Conservation (phyloP, 768 basidiomycete species). For the Leccinum longicurvipes region DNA sequence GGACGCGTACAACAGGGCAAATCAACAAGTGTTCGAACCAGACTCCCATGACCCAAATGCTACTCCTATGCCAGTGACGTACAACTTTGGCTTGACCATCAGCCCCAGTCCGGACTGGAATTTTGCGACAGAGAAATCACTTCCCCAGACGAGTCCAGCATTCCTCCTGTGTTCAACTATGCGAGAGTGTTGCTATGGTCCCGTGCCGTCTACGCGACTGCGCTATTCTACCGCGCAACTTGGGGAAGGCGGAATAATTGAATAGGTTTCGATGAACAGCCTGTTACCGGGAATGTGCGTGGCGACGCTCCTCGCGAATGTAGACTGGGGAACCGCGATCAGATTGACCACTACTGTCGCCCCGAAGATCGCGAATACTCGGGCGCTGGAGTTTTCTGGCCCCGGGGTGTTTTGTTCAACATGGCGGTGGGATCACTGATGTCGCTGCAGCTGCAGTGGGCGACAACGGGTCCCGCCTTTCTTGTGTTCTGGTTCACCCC, state of each 20-base stretch:
- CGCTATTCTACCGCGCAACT: constrained; percentile 7
- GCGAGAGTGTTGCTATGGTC: background rate
- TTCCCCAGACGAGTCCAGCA: background rate
- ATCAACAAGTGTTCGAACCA: background rate
- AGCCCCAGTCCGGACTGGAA: background rate
- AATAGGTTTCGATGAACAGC: background rate
- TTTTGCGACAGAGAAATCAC: background rate
- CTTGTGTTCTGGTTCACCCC: too few species aligned
- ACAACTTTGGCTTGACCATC: constrained; percentile 4
- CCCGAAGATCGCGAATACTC: background rate
- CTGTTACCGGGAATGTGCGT: background rate
- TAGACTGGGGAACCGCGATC: background rate
- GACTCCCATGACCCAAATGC: background rate
- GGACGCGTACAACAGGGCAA: constrained; percentile 7
- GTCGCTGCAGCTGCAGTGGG: too few species aligned
- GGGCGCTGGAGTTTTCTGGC: too few species aligned
- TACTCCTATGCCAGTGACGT: background rate
- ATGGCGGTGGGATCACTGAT: too few species aligned
- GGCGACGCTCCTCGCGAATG: constrained; percentile 4
- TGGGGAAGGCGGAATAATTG: background rate
- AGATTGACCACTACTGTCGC: constrained; percentile 18
- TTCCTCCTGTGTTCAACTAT: background rate
- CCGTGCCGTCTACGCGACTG: background rate
- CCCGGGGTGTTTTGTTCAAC: too few species aligned
- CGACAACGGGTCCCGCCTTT: too few species aligned